Conservation (phyloP, 2,329 filamentous ascomycete species). For the Neofusicoccum kwambonambiense region DNA sequence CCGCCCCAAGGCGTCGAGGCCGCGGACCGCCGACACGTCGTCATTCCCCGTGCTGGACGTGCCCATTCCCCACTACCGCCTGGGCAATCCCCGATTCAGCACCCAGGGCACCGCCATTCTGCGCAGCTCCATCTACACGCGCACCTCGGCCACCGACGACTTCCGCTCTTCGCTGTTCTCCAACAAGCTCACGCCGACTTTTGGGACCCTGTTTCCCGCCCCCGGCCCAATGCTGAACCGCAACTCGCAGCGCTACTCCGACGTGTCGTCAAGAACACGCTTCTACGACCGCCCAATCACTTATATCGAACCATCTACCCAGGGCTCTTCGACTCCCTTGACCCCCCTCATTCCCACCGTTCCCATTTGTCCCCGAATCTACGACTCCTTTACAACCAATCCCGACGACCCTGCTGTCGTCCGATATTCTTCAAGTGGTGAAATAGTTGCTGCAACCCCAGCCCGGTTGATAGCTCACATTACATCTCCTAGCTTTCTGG, state of each 20-base stretch:
- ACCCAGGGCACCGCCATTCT: slow-evolving; percentile 72
- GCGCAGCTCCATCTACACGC: slow-evolving; percentile 73
- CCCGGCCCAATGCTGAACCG: slow-evolving; percentile 34
- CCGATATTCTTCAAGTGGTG: slow-evolving; percentile 71
- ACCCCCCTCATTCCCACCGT: slow-evolving; percentile 37
- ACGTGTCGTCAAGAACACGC: slow-evolving; percentile 25
- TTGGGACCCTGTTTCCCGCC: slow-evolving; percentile 44
- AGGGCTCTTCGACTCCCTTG: slow-evolving; percentile 30
- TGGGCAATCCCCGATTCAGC: slow-evolving; percentile 81
- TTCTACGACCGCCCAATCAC: slow-evolving; percentile 26
- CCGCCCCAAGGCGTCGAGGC: slow-evolving; percentile 60
- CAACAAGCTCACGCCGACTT: slow-evolving; percentile 26
- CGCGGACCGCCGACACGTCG: slow-evolving; percentile 61
- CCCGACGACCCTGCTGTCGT: slow-evolving; percentile 82
- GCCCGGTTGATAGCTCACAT: slow-evolving; percentile 92
- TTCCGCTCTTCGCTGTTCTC: slow-evolving; percentile 63
- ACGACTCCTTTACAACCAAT: slow-evolving; percentile 75
- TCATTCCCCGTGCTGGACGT: slow-evolving; percentile 65
- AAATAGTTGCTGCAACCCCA: slow-evolving; percentile 86
- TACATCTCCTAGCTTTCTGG: slow-evolving; percentile 90
- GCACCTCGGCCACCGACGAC: slow-evolving; percentile 68
- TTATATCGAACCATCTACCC: slow-evolving; percentile 35
- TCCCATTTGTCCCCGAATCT: slow-evolving; percentile 64
- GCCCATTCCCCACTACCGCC: slow-evolving; percentile 77
- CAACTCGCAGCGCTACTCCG: slow-evolving; percentile 34